Base-by-base conservation (phyloP, 2,329 filamentous ascomycete genomes). In the Fusarium paranaense region DNA sequence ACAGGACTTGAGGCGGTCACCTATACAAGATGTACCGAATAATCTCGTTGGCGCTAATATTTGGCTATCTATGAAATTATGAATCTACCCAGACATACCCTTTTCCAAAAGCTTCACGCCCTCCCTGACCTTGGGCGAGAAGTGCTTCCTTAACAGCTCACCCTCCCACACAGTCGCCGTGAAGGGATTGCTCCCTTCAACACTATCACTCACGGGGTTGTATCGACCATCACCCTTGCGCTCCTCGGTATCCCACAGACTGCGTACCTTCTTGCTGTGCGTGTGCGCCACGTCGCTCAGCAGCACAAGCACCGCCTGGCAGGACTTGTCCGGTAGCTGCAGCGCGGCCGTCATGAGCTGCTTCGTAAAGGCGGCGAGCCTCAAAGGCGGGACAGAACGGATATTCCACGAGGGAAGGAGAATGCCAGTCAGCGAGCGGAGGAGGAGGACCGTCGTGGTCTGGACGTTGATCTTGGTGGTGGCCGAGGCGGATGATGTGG, bases 191-290 rank as follows among this genome's bases (percentile, higher is more conserved):
- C 93, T 95, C 9, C 90, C 92, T 83, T 98, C 96, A 5, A 97
- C 89, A 73, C 92, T 94, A 32, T 89, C 88, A 52, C 91, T 90
- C 50, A 92, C 82, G 1, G 95, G 88, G 82, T 95, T 93, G 79
- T 94, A 98, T 1, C 92, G 90, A 3, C 97, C 97, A 81, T 98
- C 96, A 8, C 96, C 96, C 81, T 94, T 93, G 59, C 96, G 89
- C 85, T 98, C 97, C 81, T 98, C 96, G 0, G 95, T 97, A 78
- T 97, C 92, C 96, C 97, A 99, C 70, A 99, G 83, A n/a, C 92
- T 90, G 40, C 90, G 90, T 50, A 98, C 90, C 83, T 96, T 97
- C 77, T 91, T 92, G 57, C 92, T 92, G 81, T 99, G 95, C 3
- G 92, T 92, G 82, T 94, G 94, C 0, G 93, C 90, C 2, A 98